phyloP scores from a whole-genome alignment of 2,329 filamentous ascomycete species.

The Fusarium sp. region DNA sequence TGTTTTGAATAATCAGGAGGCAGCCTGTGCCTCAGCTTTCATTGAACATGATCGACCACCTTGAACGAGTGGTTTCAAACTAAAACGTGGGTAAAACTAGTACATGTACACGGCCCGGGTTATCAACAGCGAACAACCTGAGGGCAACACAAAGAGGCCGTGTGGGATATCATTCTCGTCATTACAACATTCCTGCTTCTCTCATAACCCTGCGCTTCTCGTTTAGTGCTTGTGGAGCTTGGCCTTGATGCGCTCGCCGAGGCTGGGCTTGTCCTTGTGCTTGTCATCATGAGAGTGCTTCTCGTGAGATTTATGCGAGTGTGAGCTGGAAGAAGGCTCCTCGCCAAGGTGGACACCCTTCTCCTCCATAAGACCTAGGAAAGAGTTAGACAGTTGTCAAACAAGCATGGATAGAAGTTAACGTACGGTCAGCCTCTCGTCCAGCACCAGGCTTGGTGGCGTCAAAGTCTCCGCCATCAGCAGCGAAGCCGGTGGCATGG shows the following conservation, averaged over 20 bases:
- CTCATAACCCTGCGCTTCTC: neutral
- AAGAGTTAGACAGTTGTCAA: slow-evolving; percentile 10
- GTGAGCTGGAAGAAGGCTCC: neutral
- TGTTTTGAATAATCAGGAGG: neutral
- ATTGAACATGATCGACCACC: neutral
- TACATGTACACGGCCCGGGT: neutral
- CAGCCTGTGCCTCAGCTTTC: neutral
- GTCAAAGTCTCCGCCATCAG: slow-evolving; percentile 77
- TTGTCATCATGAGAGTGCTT: slow-evolving; percentile 36
- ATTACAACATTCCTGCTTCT: slow-evolving; percentile 10
- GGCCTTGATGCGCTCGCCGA: slow-evolving; percentile 75
- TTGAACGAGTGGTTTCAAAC: neutral
- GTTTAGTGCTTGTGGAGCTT: slow-evolving; percentile 69
- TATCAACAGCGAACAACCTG: slow-evolving; percentile 1
- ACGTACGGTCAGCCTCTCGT: slow-evolving; percentile 73
- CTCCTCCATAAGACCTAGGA: slow-evolving; percentile 49
- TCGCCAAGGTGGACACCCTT: slow-evolving; percentile 46
- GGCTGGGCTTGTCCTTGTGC: slow-evolving; percentile 60
- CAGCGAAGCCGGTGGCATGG: slow-evolving; percentile 67
- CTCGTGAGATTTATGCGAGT: slow-evolving; percentile 8
- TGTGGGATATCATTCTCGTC: slow-evolving; percentile 35
- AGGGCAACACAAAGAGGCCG: slow-evolving; percentile 1
- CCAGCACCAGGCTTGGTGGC: slow-evolving; percentile 73
- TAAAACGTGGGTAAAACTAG: neutral
- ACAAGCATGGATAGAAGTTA: neutral